A percentile compares a stretch with the other conserved stretches of the same genome.
Evolutionary conservation across 345 rosid genomes (phyloP).

Genomic region (Fremontodendron californicum): DNA sequence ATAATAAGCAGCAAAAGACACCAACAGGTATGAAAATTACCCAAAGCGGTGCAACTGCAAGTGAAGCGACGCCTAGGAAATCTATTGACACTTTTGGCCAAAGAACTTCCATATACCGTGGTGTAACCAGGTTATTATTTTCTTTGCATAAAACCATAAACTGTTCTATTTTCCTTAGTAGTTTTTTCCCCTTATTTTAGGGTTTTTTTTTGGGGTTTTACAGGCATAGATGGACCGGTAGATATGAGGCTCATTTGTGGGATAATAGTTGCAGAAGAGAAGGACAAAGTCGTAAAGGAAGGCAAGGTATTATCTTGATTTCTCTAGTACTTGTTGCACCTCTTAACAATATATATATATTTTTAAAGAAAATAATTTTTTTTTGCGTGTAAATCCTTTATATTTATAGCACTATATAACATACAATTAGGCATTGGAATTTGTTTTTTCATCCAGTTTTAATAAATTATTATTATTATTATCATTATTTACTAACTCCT

Average conservation of each 20-base stretch:
- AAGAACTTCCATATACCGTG: conserved; percentile 89
- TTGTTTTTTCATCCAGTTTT: not conserved
- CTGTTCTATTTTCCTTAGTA: not conserved
- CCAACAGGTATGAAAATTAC: conserved; percentile 11
- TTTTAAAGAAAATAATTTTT: no score
- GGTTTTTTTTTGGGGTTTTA: not conserved
- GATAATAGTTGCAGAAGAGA: conserved; percentile 39
- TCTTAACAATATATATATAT: not conserved
- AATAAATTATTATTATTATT: not conserved
- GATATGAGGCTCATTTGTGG: conserved; percentile 33
- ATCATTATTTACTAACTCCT: conserved; percentile 14
- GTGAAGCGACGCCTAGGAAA: conserved; percentile 53
- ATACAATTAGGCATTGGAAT: not conserved
- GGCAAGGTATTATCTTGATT: conserved; percentile 4
- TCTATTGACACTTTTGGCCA: conserved; percentile 83
- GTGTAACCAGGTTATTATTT: conserved; percentile 69
- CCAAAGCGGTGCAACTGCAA: conserved; percentile 22
- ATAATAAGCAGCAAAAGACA: conserved; percentile 31
- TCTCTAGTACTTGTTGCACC: not conserved
- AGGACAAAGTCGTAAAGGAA: conserved; percentile 41
- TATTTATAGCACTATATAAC: not conserved
- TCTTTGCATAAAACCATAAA: not conserved
- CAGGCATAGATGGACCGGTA: conserved; percentile 40
- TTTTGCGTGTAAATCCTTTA: not conserved
- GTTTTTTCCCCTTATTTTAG: not conserved